phyloP scores from a whole-genome alignment of 2,329 filamentous ascomycete species.

The Fusarium sulawesiense region DNA sequence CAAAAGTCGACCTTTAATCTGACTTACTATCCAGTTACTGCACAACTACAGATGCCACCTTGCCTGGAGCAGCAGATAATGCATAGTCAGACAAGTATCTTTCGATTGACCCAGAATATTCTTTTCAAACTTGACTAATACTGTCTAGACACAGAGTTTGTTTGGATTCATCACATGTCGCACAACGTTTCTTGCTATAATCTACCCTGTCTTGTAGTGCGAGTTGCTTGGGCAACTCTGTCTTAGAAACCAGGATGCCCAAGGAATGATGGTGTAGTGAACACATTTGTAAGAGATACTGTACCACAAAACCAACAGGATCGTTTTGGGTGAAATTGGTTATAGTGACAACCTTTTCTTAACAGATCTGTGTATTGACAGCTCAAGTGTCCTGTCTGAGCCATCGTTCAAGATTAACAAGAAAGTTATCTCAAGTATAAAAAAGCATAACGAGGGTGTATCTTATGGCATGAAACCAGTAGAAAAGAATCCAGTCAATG shows the following conservation, averaged over 20 bases:
- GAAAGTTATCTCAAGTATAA: not conserved
- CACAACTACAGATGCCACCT: not conserved
- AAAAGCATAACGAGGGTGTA: rapidly evolving
- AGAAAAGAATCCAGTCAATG: rapidly evolving
- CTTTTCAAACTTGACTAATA: not conserved
- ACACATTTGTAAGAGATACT: not conserved
- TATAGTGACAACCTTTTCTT: not conserved
- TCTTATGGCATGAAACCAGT: rapidly evolving
- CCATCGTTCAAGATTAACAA: not conserved
- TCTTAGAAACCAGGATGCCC: not conserved
- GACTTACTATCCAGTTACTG: not conserved
- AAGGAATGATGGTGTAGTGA: not conserved
- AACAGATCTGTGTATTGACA: not conserved
- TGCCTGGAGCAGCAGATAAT: not conserved
- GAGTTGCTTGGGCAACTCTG: not conserved
- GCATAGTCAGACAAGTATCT: not conserved
- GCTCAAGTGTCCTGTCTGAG: not conserved
- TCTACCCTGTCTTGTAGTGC: not conserved
- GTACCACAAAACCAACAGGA: not conserved
- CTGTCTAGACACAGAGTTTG: not conserved
- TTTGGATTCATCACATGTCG: not conserved
- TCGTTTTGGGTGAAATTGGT: not conserved
- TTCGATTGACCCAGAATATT: not conserved
- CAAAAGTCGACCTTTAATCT: not conserved
- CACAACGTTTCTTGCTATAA: not conserved